phyloP scores from a whole-genome alignment of 768 basidiomycete genomes.

The Suillus subluteus region DNA sequence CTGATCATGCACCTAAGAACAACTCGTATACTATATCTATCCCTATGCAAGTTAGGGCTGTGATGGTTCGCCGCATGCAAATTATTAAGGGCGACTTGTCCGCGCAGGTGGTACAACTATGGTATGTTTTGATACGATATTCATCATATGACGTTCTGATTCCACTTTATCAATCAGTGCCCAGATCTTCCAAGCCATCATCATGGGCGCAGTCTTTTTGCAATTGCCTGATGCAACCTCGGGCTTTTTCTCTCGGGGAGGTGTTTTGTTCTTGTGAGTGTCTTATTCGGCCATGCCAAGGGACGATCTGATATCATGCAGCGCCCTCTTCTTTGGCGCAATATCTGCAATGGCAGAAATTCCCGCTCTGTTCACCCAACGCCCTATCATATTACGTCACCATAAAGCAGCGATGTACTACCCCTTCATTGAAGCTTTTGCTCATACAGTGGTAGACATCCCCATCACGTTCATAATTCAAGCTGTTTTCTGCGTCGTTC shows the following conservation, averaged over 20 bases:
- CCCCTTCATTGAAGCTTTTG: slow-evolving; percentile 49
- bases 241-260: slow-evolving; percentile 59
- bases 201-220: slow-evolving; percentile 45
- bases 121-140: slow-evolving; percentile 32
- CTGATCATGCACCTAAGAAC: slow-evolving; percentile 43
- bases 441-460: slow-evolving; percentile 48
- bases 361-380: slow-evolving; percentile 47
- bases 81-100: slow-evolving; percentile 45
- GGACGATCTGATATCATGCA: slow-evolving; percentile 49
- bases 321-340: slow-evolving; percentile 52
- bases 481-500: slow-evolving; percentile 11
- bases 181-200: slow-evolving; percentile 22
- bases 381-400: slow-evolving; percentile 47
- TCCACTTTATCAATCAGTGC: slow-evolving; percentile 37
- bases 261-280: slow-evolving; percentile 74
- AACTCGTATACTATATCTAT: slow-evolving; percentile 52
- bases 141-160: slow-evolving; percentile 19
- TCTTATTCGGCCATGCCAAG: slow-evolving; percentile 8
- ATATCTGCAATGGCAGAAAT: slow-evolving; percentile 58
- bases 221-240: slow-evolving; percentile 38
- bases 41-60: slow-evolving; percentile 46
- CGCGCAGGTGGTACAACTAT: slow-evolving; percentile 36
- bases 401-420: slow-evolving; percentile 50
- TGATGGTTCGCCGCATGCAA: slow-evolving; percentile 48
- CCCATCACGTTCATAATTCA: slow-evolving; percentile 40